Conservation (phyloP, 179 eudicot genomes). For the Monotropa hypopitys region DNA sequence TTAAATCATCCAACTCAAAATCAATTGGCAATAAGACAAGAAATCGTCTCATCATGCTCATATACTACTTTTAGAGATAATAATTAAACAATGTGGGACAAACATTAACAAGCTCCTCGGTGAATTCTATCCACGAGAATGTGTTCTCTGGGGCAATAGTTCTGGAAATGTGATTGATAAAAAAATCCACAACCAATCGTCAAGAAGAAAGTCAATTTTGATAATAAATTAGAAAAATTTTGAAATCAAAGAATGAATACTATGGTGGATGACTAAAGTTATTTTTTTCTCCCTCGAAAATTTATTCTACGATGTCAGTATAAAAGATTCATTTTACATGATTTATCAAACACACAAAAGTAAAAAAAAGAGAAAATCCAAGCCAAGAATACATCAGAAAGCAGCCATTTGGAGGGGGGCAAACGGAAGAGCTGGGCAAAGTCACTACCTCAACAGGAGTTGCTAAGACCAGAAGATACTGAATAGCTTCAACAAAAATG, state of each 20-base stretch:
- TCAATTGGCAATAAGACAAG: no score
- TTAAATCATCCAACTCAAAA: no score
- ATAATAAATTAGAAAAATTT: not conserved
- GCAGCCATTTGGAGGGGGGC: not conserved
- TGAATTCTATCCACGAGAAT: no score
- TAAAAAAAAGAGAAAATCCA: not conserved
- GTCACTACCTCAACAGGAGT: constrained; percentile 88
- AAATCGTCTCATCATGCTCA: no score
- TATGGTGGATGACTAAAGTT: not conserved
- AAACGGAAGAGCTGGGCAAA: not conserved
- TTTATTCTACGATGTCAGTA: not conserved
- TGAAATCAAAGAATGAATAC: not conserved
- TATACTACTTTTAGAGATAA: no score
- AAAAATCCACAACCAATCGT: not conserved
- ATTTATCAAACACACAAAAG: not conserved
- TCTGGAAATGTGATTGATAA: no score
- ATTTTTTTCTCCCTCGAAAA: not conserved
- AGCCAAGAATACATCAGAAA: not conserved
- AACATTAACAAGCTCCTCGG: no score
- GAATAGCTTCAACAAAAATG: constrained; percentile 88
- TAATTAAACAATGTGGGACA: no score
- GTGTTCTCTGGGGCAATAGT: not conserved
- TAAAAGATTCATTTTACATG: not conserved
- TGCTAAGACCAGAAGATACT: constrained; percentile 73
- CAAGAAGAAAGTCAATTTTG: not conserved